These are phyloP conservation scores for Kurtzmaniella quercitrusa DNA, from an alignment of 1,139 yeast species.

Conservation along the genomic window DNA sequence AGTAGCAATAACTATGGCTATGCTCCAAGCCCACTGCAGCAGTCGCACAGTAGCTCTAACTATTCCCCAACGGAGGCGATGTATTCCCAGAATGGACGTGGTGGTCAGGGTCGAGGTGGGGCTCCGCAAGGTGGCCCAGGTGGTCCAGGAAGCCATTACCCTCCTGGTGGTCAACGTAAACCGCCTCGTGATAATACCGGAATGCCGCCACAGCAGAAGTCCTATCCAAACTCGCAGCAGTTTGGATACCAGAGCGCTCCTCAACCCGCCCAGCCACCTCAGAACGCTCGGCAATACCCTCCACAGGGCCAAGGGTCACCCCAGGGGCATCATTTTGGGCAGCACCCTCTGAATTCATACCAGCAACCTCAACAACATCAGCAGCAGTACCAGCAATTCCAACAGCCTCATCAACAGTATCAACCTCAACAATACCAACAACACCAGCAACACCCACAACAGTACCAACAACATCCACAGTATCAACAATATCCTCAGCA, in stretches of 20 bases:
- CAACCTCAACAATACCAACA: constrained; percentile 6
- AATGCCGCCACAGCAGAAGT: constrained; percentile 12
- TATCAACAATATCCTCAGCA: constrained; percentile 4
- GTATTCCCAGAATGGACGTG: background rate
- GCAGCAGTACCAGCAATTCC: constrained; percentile 6
- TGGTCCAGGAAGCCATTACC: background rate
- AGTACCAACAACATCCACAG: constrained; percentile 6
- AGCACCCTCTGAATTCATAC: constrained; percentile 8
- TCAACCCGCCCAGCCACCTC: constrained; percentile 3
- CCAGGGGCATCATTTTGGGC: constrained; percentile 7
- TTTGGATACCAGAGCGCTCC: constrained; percentile 6
- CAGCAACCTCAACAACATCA: constrained; percentile 8
- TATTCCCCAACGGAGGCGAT: constrained; percentile 7
- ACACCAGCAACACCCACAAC: constrained; percentile 6
- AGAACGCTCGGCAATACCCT: constrained; percentile 5
- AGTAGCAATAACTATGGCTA: background rate
- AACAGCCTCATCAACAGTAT: constrained; percentile 9
- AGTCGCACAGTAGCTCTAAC: constrained; percentile 3
- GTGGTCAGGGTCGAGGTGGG: background rate
- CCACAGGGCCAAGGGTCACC: constrained; percentile 5
- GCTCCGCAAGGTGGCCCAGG: background rate
- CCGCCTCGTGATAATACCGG: background rate
- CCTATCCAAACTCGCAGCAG: constrained; percentile 11
- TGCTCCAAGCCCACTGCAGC: constrained; percentile 5
- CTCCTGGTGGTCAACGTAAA: background rate